Conservation (phyloP, 306 rosid species). For the Argentina anserina region DNA sequence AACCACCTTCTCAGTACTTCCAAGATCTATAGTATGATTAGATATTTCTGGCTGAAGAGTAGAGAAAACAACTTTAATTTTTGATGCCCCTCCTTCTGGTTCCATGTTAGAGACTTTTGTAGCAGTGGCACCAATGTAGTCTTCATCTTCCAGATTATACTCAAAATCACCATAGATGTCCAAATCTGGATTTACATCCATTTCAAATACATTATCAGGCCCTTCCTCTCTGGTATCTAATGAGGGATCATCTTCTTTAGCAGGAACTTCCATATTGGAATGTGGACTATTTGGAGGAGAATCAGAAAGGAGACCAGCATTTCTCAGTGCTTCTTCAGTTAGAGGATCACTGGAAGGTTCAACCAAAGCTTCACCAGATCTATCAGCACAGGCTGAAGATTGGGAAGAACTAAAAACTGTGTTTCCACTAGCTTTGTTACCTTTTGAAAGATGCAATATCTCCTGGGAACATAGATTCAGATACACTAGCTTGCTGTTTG, state of each 20-base stretch:
- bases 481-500: conserved; percentile 85
- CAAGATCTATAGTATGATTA: conserved; percentile 32
- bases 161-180: conserved; percentile 97
- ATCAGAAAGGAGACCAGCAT: conserved; percentile 86
- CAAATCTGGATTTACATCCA: conserved; percentile 66
- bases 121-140: conserved; percentile 64
- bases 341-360: conserved; percentile 47
- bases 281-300: conserved; percentile 83
- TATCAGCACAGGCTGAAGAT: conserved; percentile 32
- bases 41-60: conserved; percentile 48
- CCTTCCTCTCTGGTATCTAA: conserved; percentile 31
- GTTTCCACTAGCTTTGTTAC: conserved; percentile 40
- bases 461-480: conserved; percentile 83
- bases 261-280: conserved; percentile 33
- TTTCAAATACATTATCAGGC: conserved; percentile 64
- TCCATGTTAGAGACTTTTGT: conserved; percentile 42
- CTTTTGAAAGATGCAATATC: conserved; percentile 53
- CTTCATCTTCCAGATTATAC: conserved; percentile 88
- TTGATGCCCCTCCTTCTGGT: conserved; percentile 56
- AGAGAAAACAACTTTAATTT: conserved; percentile 83
- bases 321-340: conserved; percentile 74
- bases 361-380: conserved; percentile 34
- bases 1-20: conserved; percentile 32
- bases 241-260: conserved; percentile 33
- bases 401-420: conserved; percentile 34